A percentile compares a stretch with the other conserved stretches of the same genome.
phyloP scores from a whole-genome alignment of 2,329 filamentous ascomycete genomes.

The Exophiala dermatitidis region DNA sequence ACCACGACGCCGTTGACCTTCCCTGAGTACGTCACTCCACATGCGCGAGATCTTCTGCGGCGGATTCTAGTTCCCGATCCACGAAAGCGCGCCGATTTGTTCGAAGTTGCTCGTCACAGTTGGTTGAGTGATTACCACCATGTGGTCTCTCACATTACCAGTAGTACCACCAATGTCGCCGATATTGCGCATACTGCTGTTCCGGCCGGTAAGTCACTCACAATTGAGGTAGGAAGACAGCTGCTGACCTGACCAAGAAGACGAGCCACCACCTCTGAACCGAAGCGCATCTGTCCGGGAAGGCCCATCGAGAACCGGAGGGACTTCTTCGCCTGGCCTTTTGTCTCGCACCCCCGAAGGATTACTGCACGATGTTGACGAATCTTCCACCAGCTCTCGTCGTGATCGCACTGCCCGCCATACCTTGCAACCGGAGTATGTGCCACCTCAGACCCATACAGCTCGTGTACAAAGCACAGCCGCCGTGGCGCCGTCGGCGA shows the following conservation, averaged over 20 bases:
- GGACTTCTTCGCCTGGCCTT: constrained; percentile 23
- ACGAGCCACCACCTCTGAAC: constrained; percentile 58
- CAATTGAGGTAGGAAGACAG: not conserved
- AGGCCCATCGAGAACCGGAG: constrained; percentile 12
- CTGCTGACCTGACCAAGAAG: constrained; percentile 31
- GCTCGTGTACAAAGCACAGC: constrained; percentile 55
- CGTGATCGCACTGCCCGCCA: constrained; percentile 78
- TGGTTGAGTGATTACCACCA: constrained; percentile 98
- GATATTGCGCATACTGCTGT: constrained; percentile 79
- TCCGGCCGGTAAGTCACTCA: constrained; percentile 43
- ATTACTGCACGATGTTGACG: constrained; percentile 43
- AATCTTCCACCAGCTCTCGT: constrained; percentile 54
- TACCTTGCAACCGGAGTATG: constrained; percentile 96
- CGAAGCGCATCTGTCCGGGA: constrained; percentile 91
- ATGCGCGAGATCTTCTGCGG: constrained; percentile 84
- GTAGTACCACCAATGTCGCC: constrained; percentile 76
- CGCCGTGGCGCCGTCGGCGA: constrained; percentile 23
- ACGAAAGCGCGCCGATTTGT: constrained; percentile 86
- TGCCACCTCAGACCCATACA: constrained; percentile 81
- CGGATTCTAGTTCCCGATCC: constrained; percentile 94
- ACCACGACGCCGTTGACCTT: constrained; percentile 95
- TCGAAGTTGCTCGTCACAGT: constrained; percentile 94
- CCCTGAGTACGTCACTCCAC: constrained; percentile 96
- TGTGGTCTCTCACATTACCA: constrained; percentile 93
- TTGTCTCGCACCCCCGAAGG: constrained; percentile 38